Conservation (phyloP, 2,329 filamentous ascomycete species). For the Epichloe hybrida region DNA sequence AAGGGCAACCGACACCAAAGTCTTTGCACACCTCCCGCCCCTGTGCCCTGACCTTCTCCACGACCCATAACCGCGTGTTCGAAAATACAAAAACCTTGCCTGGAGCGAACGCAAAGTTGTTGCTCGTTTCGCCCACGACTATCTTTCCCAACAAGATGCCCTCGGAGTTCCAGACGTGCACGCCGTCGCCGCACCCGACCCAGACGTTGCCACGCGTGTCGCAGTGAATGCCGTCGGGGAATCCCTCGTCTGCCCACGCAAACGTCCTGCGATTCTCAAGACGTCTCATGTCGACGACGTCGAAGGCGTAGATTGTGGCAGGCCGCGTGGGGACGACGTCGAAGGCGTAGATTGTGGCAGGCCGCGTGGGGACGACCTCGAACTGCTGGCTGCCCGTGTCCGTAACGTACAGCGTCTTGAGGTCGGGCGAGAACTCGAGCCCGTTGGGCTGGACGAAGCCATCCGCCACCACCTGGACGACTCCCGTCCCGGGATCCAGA, state of each 20-base stretch:
- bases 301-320: slow-evolving; percentile 7
- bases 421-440: slow-evolving; percentile 41
- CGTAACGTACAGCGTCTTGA: slow-evolving; percentile 38
- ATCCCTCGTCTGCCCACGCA: slow-evolving; percentile 37
- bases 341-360: slow-evolving; percentile 7
- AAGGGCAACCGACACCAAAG: slow-evolving; percentile 7
- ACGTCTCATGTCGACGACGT: slow-evolving; percentile 2
- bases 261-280: slow-evolving; percentile 35
- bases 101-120: slow-evolving; percentile 9
- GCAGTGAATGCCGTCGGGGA: slow-evolving; percentile 48
- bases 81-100: slow-evolving; percentile 9
- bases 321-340: neutral
- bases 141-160: slow-evolving; percentile 43
- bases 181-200: slow-evolving; percentile 32
- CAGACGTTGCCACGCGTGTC: slow-evolving; percentile 44
- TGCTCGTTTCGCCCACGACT: slow-evolving; percentile 12
- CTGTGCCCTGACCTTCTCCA: slow-evolving; percentile 9
- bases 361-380: neutral
- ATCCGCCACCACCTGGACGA: slow-evolving; percentile 42
- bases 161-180: slow-evolving; percentile 32
- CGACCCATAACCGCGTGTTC: slow-evolving; percentile 9
- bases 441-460: slow-evolving; percentile 44
- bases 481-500: slow-evolving; percentile 34
- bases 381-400: slow-evolving; percentile 33
- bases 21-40: slow-evolving; percentile 12